Conservation (phyloP, 805 yeast species). For the Lachancea fermentati region DNA sequence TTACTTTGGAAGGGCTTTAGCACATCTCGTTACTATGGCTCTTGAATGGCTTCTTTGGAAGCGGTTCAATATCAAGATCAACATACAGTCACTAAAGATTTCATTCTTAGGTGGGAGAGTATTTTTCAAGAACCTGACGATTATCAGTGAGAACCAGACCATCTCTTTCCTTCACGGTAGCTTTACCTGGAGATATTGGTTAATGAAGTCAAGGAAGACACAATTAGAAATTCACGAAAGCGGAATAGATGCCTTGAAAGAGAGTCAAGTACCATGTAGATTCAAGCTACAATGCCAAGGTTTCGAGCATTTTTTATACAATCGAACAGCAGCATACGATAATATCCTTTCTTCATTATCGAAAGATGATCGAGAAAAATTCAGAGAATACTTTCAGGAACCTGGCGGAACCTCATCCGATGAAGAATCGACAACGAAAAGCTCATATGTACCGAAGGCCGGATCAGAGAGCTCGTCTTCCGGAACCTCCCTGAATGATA, state of each 20-base stretch:
- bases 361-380: slow-evolving; percentile 17
- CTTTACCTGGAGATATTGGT: slow-evolving; percentile 91
- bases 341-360: slow-evolving; percentile 40
- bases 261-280: slow-evolving; percentile 49
- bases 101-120: slow-evolving; percentile 80
- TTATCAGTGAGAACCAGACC: slow-evolving; percentile 70
- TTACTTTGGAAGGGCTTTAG: slow-evolving; percentile 70
- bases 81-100: slow-evolving; percentile 67
- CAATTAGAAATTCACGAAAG: slow-evolving; percentile 13
- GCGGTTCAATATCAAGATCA: slow-evolving; percentile 48
- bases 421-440: neutral
- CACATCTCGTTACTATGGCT: slow-evolving; percentile 47
- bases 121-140: slow-evolving; percentile 66
- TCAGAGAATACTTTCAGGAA: slow-evolving; percentile 1
- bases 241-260: slow-evolving; percentile 29
- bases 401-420: neutral
- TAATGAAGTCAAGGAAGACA: slow-evolving; percentile 37
- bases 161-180: slow-evolving; percentile 64
- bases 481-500: slow-evolving; percentile 14
- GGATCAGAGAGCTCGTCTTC: slow-evolving; percentile 6
- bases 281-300: slow-evolving; percentile 63
- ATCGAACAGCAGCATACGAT: slow-evolving; percentile 74
- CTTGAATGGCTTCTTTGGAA: slow-evolving; percentile 61
- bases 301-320: slow-evolving; percentile 75
- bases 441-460: neutral